Percentiles rank a stretch among this genome's conserved stretches.
Evolutionary conservation across 2,329 filamentous ascomycete species (phyloP).

Genomic region (Trichoderma koningii): DNA sequence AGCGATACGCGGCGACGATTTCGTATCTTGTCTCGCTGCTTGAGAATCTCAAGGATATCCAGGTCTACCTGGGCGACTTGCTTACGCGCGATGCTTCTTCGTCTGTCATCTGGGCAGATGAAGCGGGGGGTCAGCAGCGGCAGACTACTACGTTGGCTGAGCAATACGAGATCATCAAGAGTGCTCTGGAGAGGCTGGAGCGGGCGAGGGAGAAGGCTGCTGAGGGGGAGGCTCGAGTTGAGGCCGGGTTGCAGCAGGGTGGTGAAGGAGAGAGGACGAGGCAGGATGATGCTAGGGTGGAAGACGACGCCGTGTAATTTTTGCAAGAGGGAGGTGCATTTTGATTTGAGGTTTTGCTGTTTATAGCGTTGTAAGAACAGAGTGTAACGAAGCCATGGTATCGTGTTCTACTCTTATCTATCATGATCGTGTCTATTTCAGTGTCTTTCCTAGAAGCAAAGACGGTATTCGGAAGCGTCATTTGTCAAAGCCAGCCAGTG

Average conservation of each 20-base stretch:
- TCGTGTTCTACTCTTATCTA: no score
- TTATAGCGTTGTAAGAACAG: no score
- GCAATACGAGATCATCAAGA: conserved; percentile 19
- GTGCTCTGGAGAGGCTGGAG: conserved; percentile 19
- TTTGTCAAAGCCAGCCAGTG: no score
- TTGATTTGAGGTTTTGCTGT: no score
- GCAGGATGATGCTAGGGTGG: background rate
- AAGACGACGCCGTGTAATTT: background rate
- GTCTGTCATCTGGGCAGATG: conserved; percentile 13
- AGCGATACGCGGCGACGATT: conserved; percentile 66
- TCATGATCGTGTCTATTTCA: no score
- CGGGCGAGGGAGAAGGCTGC: background rate
- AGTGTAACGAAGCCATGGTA: no score
- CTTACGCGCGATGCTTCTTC: conserved; percentile 70
- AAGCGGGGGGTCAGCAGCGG: background rate
- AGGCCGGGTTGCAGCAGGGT: background rate
- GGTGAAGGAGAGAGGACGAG: background rate
- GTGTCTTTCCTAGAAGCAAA: no score
- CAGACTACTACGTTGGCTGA: conserved; percentile 21
- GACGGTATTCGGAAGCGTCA: no score
- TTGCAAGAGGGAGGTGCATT: background rate
- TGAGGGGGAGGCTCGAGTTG: background rate
- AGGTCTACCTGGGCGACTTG: conserved; percentile 69
- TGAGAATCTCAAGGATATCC: conserved; percentile 72
- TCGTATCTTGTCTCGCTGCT: conserved; percentile 69